Evolutionary conservation across 805 yeast genomes (phyloP).

Genomic region (Nadsonia fulvescens): DNA sequence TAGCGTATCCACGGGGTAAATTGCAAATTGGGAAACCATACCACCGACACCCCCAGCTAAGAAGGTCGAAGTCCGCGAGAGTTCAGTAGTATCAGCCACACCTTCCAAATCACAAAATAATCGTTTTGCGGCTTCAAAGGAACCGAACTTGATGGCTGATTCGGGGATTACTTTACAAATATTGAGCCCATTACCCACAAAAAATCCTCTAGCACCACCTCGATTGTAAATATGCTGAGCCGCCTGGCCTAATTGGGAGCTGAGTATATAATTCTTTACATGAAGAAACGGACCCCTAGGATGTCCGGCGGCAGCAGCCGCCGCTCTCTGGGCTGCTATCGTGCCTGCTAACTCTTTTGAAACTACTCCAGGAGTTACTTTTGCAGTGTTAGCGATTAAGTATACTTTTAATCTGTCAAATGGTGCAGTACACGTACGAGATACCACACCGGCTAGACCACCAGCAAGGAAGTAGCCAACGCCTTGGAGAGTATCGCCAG

Average conservation of each 20-base stretch:
- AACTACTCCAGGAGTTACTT: conserved; percentile 17
- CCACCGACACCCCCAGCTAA: conserved; percentile 95
- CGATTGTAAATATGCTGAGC: conserved; percentile 64
- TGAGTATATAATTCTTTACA: too few species aligned
- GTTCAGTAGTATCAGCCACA: conserved; percentile 43
- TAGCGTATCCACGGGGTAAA: conserved; percentile 88
- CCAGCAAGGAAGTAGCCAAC: conserved; percentile 88
- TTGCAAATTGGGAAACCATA: conserved; percentile 77
- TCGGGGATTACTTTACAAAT: conserved; percentile 92
- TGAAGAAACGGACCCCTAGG: too few species aligned
- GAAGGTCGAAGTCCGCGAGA: conserved; percentile 67
- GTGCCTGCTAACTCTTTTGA: conserved; percentile 9
- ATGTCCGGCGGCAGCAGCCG: conserved; percentile 16
- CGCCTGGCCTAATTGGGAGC: conserved; percentile 42
- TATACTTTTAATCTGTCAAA: conserved; percentile 90
- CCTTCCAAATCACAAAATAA: conserved; percentile 62
- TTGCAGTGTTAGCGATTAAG: conserved; percentile 55
- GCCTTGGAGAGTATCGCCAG: conserved; percentile 63
- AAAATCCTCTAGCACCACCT: conserved; percentile 77
- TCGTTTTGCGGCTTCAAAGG: conserved; percentile 76
- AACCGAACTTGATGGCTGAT: conserved; percentile 92
- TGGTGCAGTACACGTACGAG: conserved; percentile 94
- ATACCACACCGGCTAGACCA: conserved; percentile 87
- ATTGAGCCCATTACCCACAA: conserved; percentile 89
- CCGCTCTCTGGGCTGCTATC: conserved; percentile 23